A percentile compares a stretch with the other conserved stretches of the same genome.
Evolutionary conservation across 495 filamentous ascomycete genomes (phyloP).

Genomic region (Neurospora cerealis): DNA sequence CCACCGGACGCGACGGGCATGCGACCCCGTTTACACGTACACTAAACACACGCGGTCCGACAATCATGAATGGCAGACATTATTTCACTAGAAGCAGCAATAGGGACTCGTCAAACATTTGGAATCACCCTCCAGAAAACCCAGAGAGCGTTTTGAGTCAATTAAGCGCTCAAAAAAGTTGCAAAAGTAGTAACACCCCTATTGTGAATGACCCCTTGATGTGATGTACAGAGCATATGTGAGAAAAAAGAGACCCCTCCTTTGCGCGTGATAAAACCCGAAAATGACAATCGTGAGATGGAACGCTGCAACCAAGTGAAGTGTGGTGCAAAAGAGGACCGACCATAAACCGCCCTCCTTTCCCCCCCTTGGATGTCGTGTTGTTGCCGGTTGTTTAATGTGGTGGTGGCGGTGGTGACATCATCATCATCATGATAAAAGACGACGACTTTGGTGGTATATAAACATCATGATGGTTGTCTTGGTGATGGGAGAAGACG

Average conservation of each 20-base stretch:
- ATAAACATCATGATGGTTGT: neutral
- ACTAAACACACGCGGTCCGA: too few species aligned
- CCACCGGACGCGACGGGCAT: neutral
- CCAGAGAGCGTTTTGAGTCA: neutral
- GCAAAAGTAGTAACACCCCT: neutral
- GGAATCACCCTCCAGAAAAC: neutral
- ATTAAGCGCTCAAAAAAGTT: conserved; percentile 1
- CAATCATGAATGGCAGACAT: neutral
- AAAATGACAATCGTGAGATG: neutral
- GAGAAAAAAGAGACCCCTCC: neutral
- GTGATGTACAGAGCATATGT: neutral
- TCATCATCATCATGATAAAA: neutral
- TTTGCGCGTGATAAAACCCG: neutral
- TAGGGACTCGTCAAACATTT: neutral
- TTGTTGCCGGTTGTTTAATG: neutral
- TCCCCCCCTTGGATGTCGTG: neutral
- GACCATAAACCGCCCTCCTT: neutral
- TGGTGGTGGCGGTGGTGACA: neutral
- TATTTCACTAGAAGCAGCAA: neutral
- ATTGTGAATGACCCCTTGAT: neutral
- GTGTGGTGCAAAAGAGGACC: neutral
- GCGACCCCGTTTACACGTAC: neutral
- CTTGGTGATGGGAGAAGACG: neutral
- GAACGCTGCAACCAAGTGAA: neutral
- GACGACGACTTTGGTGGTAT: neutral